These are phyloP conservation scores for Globisporangium canariense DNA, from an alignment of 352 stramenopile genomes.

Conservation along the genomic window DNA sequence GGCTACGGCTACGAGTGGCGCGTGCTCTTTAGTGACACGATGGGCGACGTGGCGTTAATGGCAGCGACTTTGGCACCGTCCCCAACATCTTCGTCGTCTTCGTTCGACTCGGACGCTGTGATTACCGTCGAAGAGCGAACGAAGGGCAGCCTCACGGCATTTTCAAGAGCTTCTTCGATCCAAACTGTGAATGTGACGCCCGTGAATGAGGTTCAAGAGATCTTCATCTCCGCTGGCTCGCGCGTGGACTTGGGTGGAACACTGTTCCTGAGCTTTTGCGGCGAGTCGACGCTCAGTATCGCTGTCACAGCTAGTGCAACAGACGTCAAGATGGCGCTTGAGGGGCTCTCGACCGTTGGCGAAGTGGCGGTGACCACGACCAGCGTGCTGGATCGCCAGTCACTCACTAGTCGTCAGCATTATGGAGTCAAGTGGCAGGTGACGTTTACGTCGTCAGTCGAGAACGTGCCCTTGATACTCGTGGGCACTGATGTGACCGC, in stretches of 20 bases:
- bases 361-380: conserved; percentile 45
- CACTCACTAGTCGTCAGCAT: conserved; percentile 30
- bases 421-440: conserved; percentile 71
- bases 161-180: conserved; percentile 15
- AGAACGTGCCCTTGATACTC: conserved; percentile 44
- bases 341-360: conserved; percentile 60
- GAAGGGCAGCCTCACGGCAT: conserved; percentile 33
- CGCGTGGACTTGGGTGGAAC: conserved; percentile 53
- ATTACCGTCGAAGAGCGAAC: conserved; percentile 40
- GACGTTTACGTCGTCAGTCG: conserved; percentile 36
- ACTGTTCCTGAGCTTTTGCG: conserved; percentile 60
- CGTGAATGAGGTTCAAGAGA: conserved; percentile 55
- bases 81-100: conserved; percentile 1
- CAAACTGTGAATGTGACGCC: conserved; percentile 28
- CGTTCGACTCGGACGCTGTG: conserved; percentile 19
- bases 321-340: conserved; percentile 49
- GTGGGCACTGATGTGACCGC: conserved; percentile 37
- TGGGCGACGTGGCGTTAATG: conserved; percentile 51
- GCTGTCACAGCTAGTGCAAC: conserved; percentile 35
- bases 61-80: conserved; percentile 4
- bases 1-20: conserved; percentile 71
- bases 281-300: conserved; percentile 51
- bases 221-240: conserved; percentile 61
- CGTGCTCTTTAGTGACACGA: conserved; percentile 52
- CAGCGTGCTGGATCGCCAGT: conserved; percentile 20